These are phyloP conservation scores for Maudiozyma bulderi DNA, from an alignment of 805 yeast genomes.

Conservation along the genomic window DNA sequence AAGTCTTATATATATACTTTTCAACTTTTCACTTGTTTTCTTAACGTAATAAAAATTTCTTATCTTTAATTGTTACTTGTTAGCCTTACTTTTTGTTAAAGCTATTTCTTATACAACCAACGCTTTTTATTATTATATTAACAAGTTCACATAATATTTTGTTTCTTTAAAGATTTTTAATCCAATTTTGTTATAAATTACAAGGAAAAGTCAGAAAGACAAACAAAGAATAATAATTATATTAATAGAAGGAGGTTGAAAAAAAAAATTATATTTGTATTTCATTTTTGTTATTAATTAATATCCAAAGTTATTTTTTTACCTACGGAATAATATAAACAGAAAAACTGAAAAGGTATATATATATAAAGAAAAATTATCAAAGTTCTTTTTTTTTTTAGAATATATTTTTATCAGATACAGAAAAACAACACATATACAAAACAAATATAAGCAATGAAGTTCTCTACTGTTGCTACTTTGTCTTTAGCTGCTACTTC, in stretches of 20 bases:
- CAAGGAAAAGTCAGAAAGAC: too few species aligned
- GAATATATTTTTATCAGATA: neutral
- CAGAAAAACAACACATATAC: neutral
- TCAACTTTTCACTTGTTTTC: neutral
- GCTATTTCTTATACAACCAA: neutral
- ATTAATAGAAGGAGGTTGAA: neutral
- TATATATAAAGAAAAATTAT: too few species aligned
- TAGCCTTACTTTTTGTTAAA: neutral
- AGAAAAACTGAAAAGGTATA: too few species aligned
- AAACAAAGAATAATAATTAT: neutral
- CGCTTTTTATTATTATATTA: neutral
- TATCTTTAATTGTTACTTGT: neutral
- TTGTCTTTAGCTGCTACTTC: conserved; percentile 34
- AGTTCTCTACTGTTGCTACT: conserved; percentile 34
- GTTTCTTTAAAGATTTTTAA: too few species aligned
- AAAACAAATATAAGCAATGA: conserved; percentile 26
- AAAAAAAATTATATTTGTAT: too few species aligned
- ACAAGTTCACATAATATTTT: neutral
- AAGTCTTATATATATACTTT: neutral
- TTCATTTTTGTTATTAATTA: too few species aligned
- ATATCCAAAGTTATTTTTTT: too few species aligned
- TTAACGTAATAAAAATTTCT: too few species aligned
- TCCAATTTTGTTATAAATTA: too few species aligned
- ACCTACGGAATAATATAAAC: too few species aligned
- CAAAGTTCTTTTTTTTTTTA: too few species aligned